Percentiles rank a stretch among this genome's conserved stretches.
phyloP scores from a whole-genome alignment of 345 rosid species.

The Bruguiera gymnorhiza region DNA sequence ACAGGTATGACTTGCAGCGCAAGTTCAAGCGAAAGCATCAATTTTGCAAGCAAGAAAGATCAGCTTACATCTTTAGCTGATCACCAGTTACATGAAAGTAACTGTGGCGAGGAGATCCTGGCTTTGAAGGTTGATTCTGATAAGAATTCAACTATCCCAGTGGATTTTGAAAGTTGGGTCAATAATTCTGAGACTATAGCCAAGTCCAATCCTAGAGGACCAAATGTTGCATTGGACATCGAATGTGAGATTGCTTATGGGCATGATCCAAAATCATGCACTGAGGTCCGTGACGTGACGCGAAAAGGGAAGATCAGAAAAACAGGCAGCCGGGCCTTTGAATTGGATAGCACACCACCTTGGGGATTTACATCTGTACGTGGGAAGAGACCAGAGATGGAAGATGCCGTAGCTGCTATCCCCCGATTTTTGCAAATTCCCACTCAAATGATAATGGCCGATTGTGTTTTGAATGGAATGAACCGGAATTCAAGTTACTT shows the following conservation, averaged over 20 bases:
- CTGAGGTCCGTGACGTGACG: slow-evolving; percentile 12
- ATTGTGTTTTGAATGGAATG: slow-evolving; percentile 15
- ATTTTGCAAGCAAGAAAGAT: slow-evolving; percentile 14
- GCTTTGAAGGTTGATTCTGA: slow-evolving; percentile 24
- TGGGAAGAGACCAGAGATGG: slow-evolving; percentile 79
- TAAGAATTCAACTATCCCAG: slow-evolving; percentile 9
- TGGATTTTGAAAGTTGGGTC: slow-evolving; percentile 6
- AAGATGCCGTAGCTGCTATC: slow-evolving; percentile 57
- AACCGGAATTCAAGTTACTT: slow-evolving; percentile 25
- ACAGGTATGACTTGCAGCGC: slow-evolving; percentile 5
- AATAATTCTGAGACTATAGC: slow-evolving; percentile 17
- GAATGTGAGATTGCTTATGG: slow-evolving; percentile 20
- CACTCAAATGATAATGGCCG: slow-evolving; percentile 24
- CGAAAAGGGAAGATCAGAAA: slow-evolving; percentile 36
- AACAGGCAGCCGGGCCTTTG: slow-evolving; percentile 31
- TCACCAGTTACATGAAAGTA: slow-evolving; percentile 12
- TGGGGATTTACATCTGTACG: slow-evolving; percentile 64
- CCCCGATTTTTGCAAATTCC: slow-evolving; percentile 52
- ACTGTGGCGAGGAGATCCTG: slow-evolving; percentile 13
- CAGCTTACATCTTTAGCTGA: slow-evolving; percentile 10
- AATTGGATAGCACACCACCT: slow-evolving; percentile 35
- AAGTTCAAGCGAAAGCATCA: slow-evolving; percentile 9
- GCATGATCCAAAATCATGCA: slow-evolving; percentile 20
- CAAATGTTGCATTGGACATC: slow-evolving; percentile 7
- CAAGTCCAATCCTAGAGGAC: slow-evolving; percentile 4